Evolutionary conservation across 192 early-diverging fungal species (phyloP).

Genomic region (Umbelopsis isabellina): DNA sequence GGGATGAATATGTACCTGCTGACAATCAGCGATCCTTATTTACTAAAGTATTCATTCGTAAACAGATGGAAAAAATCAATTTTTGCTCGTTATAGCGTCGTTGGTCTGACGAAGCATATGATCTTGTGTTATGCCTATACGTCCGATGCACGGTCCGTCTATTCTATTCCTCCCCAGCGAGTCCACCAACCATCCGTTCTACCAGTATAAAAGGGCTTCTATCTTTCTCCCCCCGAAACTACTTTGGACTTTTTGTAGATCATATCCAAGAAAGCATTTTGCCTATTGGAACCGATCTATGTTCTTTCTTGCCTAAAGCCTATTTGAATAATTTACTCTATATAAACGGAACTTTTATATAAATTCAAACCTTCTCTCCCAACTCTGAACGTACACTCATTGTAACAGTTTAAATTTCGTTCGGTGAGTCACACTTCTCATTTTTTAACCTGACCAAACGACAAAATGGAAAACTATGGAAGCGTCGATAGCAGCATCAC

Average conservation of each 20-base stretch:
- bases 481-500: too few relatives aligned
- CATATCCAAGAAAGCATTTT: slow-evolving; percentile 18
- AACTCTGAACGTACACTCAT: too few relatives aligned
- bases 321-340: background rate
- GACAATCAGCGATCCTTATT: slow-evolving; percentile 11
- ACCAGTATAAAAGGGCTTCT: background rate
- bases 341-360: too few relatives aligned
- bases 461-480: too few relatives aligned
- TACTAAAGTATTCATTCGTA: background rate
- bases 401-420: too few relatives aligned
- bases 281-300: slow-evolving; percentile 24
- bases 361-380: too few relatives aligned
- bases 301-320: background rate
- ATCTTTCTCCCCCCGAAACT: background rate
- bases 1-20: background rate
- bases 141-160: slow-evolving; percentile 19
- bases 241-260: slow-evolving; percentile 10
- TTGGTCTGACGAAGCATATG: slow-evolving; percentile 6
- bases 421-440: too few relatives aligned
- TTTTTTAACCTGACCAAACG: too few relatives aligned
- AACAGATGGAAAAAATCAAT: background rate
- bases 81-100: background rate
- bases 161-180: background rate
- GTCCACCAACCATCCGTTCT: too few relatives aligned
- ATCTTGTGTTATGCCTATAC: slow-evolving; percentile 5